Percentiles rank a stretch among this genome's conserved stretches.
Conservation (phyloP, 306 rosid genomes). For the Astragalus membranaceus region DNA sequence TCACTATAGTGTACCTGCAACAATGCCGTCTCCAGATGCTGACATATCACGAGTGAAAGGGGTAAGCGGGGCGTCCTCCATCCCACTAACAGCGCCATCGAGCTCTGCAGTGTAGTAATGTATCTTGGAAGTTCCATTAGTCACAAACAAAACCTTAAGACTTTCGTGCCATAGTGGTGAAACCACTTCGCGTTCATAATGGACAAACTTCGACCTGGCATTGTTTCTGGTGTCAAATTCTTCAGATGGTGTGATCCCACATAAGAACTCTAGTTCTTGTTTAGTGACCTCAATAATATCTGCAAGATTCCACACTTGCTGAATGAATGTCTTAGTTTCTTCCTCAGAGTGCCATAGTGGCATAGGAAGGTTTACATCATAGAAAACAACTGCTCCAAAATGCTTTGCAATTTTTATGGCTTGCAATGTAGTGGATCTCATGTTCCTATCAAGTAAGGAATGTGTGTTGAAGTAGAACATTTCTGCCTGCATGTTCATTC, state of each 20-base stretch:
- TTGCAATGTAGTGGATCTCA: constrained; percentile 77
- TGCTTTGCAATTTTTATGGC: constrained; percentile 73
- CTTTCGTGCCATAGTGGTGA: constrained; percentile 74
- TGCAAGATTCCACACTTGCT: constrained; percentile 77
- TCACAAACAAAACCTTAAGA: constrained; percentile 88
- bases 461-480: constrained; percentile 89
- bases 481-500: constrained; percentile 64
- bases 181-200: constrained; percentile 58
- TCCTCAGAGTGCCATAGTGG: constrained; percentile 83
- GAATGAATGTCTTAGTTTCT: constrained; percentile 64
- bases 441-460: constrained; percentile 77
- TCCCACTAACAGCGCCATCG: constrained; percentile 69
- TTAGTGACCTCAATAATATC: constrained; percentile 91
- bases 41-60: constrained; percentile 84
- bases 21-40: constrained; percentile 91
- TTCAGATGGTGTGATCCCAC: constrained; percentile 71
- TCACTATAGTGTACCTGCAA: constrained; percentile 62
- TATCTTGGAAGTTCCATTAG: constrained; percentile 94
- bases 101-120: constrained; percentile 79
- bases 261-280: constrained; percentile 91
- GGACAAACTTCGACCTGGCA: constrained; percentile 68
- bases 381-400: constrained; percentile 76
- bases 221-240: constrained; percentile 86
- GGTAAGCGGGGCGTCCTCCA: constrained; percentile 83
- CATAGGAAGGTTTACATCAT: constrained; percentile 82